Conservation (phyloP, 768 basidiomycete species). For the Candolleomyces eurysporus region DNA sequence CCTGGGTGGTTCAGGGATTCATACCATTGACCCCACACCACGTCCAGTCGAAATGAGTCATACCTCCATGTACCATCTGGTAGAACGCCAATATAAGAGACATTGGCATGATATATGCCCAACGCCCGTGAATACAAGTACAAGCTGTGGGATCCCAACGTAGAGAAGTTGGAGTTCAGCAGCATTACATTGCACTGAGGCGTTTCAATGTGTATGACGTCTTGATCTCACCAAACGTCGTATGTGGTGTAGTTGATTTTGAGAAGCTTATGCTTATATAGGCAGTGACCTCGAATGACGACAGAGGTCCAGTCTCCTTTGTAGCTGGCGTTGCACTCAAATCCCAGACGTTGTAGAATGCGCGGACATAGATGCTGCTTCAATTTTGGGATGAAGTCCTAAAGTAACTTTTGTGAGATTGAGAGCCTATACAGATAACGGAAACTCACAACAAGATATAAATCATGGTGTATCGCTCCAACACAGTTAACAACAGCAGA, state of each 20-base stretch:
- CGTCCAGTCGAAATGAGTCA: neutral
- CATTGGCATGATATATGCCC: neutral
- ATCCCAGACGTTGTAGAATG: neutral
- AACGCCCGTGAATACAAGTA: neutral
- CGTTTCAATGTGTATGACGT: constrained; percentile 5
- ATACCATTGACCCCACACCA: neutral
- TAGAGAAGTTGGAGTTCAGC: neutral
- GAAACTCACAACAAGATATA: too few relatives aligned
- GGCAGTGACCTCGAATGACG: neutral
- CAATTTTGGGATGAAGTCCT: constrained; percentile 1
- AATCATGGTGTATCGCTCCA: too few relatives aligned
- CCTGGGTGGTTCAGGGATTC: neutral
- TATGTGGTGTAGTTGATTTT: constrained; percentile 9
- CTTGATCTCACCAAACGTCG: neutral
- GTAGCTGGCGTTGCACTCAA: neutral
- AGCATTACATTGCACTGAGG: constrained; percentile 2
- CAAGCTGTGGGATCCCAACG: neutral
- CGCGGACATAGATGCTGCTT: constrained; percentile 1
- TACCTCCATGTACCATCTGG: neutral
- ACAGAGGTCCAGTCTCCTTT: neutral
- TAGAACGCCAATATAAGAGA: neutral
- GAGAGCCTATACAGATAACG: too few relatives aligned
- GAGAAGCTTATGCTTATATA: constrained; percentile 1
- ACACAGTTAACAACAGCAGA: too few relatives aligned
- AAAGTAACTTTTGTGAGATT: neutral